Conservation (phyloP, 78 protist genomes). For the Speleostelium caveatum region DNA sequence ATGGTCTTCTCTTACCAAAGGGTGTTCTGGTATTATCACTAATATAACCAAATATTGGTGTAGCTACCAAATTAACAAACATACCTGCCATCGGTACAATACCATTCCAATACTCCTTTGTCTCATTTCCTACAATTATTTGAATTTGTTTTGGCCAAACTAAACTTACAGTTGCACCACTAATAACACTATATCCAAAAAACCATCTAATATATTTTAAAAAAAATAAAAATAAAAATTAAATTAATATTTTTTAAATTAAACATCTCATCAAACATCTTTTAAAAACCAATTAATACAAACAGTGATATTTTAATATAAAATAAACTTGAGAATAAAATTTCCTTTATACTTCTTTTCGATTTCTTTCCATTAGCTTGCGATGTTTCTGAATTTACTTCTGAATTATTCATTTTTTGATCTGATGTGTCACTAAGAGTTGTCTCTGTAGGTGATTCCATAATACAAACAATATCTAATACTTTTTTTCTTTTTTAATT, state of each 20-base stretch:
- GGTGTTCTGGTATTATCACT: slow-evolving; percentile 51
- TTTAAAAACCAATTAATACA: background rate
- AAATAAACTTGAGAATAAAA: slow-evolving; percentile 20
- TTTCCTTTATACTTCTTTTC: background rate
- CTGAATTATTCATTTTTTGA: slow-evolving; percentile 36
- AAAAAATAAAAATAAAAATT: background rate
- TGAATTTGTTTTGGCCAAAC: slow-evolving; percentile 18
- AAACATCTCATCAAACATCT: slow-evolving; percentile 1
- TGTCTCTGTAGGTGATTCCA: slow-evolving; percentile 47
- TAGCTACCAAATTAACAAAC: slow-evolving; percentile 37
- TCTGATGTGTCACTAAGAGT: slow-evolving; percentile 54
- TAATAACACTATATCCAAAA: slow-evolving; percentile 56
- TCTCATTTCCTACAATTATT: background rate
- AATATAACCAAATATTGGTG: slow-evolving; percentile 46
- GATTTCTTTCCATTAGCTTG: background rate
- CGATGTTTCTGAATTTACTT: slow-evolving; percentile 39
- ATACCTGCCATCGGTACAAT: slow-evolving; percentile 64
- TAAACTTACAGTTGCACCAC: slow-evolving; percentile 35
- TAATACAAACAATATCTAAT: background rate
- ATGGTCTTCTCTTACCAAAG: slow-evolving; percentile 74
- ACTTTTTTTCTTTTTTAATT: background rate
- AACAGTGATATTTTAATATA: slow-evolving; percentile 69
- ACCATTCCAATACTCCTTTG: slow-evolving; percentile 67
- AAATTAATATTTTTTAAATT: background rate
- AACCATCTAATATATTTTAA: slow-evolving; percentile 34